Percentiles rank a stretch among this genome's conserved stretches.
phyloP scores from a whole-genome alignment of 83 land plant species.

The Larix sibirica region DNA sequence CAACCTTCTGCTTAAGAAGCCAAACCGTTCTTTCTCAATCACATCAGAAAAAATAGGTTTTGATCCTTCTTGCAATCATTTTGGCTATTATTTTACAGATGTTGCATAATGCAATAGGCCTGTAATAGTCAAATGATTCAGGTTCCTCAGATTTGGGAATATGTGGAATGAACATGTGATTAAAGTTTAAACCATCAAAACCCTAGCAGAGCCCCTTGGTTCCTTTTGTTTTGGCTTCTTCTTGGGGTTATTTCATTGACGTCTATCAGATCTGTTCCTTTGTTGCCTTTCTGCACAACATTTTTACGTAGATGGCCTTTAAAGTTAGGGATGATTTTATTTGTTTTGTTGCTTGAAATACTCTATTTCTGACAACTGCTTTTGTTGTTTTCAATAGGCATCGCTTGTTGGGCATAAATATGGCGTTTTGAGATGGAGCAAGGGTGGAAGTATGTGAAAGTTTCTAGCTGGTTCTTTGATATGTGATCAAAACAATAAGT shows the following conservation, averaged over 20 bases:
- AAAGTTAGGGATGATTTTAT: background rate
- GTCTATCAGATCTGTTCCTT: background rate
- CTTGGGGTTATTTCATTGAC: background rate
- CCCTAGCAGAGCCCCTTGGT: too few species aligned
- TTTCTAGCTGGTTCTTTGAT: background rate
- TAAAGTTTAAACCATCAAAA: too few species aligned
- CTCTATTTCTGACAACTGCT: background rate
- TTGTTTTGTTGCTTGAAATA: background rate
- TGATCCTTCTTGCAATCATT: too few species aligned
- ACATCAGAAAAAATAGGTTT: too few species aligned
- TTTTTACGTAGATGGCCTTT: background rate
- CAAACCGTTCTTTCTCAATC: too few species aligned
- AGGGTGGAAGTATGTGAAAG: constrained; percentile 64
- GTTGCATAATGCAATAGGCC: too few species aligned
- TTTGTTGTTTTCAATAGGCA: constrained; percentile 41
- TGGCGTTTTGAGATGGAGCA: constrained; percentile 82
- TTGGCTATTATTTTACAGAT: too few species aligned
- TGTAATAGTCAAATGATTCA: too few species aligned
- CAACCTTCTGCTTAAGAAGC: too few species aligned
- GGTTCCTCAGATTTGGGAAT: too few species aligned
- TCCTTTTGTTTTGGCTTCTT: too few species aligned
- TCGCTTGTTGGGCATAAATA: constrained; percentile 94
- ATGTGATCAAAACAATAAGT: background rate
- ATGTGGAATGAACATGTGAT: too few species aligned
- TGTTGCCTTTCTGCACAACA: background rate